These are phyloP conservation scores for Alternaria incomplexa DNA, from an alignment of 2,329 filamentous ascomycete genomes.

Conservation along the genomic window DNA sequence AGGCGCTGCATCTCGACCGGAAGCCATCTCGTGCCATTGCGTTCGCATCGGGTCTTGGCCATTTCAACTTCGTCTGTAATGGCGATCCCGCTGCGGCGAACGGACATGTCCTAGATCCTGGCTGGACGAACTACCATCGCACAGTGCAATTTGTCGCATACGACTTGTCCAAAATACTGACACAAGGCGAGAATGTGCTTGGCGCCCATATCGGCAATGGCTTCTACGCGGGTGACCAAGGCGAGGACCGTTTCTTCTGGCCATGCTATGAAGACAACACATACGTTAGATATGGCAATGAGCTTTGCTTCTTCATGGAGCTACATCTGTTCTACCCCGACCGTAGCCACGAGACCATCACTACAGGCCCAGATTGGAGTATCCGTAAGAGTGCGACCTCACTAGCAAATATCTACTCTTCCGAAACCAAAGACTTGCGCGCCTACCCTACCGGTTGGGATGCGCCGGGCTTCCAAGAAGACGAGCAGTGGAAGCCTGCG, in stretches of 20 bases:
- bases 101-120: constrained; percentile 35
- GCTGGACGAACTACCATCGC: constrained; percentile 51
- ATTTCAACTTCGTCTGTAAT: constrained; percentile 50
- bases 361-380: constrained; percentile 49
- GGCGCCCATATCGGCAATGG: constrained; percentile 52
- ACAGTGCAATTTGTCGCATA: constrained; percentile 54
- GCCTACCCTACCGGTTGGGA: constrained; percentile 45
- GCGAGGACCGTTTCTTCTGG: constrained; percentile 52
- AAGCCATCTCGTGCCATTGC: constrained; percentile 45
- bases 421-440: constrained; percentile 48
- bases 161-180: constrained; percentile 48
- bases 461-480: constrained; percentile 27
- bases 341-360: constrained; percentile 45
- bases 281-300: constrained; percentile 43
- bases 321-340: constrained; percentile 49
- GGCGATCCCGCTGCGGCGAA: constrained; percentile 44
- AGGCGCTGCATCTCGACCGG: constrained; percentile 34
- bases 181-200: constrained; percentile 42
- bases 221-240: constrained; percentile 55
- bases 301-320: constrained; percentile 52
- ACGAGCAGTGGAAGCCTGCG: constrained; percentile 40
- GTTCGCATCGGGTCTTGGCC: constrained; percentile 50
- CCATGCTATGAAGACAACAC: constrained; percentile 53
- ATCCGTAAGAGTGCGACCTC: constrained; percentile 49
- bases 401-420: constrained; percentile 51